These are phyloP conservation scores for Lentinula detonsa DNA, from an alignment of 768 basidiomycete species.

Conservation along the genomic window DNA sequence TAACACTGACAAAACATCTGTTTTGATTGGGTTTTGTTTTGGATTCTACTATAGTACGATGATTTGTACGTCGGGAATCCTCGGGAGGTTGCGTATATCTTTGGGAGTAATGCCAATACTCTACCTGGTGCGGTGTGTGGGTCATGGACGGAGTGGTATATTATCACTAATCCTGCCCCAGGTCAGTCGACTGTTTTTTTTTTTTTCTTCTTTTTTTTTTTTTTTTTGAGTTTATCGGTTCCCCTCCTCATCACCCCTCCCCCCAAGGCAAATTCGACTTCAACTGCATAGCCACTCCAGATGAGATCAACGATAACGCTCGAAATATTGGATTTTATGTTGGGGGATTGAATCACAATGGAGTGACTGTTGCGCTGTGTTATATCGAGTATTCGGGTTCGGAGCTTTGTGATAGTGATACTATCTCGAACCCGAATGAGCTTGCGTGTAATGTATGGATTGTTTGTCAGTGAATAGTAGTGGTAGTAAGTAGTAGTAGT, in stretches of 20 bases:
- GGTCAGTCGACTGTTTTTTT: not conserved
- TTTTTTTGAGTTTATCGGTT: no score
- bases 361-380: not conserved
- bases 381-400: not conserved
- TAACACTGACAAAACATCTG: no score
- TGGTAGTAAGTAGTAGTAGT: no score
- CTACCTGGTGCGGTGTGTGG: not conserved
- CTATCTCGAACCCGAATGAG: not conserved
- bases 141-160: not conserved
- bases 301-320: not conserved
- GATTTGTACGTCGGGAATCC: not conserved
- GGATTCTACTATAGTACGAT: no score
- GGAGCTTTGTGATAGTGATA: not conserved
- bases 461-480: no score
- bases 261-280: not conserved
- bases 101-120: not conserved
- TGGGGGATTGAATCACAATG: not conserved
- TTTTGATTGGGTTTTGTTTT: no score
- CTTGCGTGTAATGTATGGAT: no score
- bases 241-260: no score
- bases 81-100: not conserved
- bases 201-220: no score
- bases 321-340: not conserved
- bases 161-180: not conserved
- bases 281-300: not conserved